Conservation (phyloP, 257 asterid species). For the Asclepias syriaca region DNA sequence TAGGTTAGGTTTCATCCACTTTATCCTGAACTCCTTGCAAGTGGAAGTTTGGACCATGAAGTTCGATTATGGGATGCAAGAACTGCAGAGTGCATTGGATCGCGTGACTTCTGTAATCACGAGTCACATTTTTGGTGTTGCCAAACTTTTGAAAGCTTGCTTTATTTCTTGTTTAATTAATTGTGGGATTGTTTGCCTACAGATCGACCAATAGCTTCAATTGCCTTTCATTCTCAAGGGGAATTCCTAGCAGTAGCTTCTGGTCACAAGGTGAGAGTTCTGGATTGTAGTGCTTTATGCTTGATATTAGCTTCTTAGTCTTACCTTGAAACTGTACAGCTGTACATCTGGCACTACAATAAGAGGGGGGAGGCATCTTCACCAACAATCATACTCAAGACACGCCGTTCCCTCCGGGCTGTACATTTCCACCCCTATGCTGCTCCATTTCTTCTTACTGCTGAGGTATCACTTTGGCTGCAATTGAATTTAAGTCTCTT, state of each 20-base stretch:
- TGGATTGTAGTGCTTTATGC: constrained; percentile 15
- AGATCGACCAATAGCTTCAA: constrained; percentile 97
- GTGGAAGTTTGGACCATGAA: constrained; percentile 98
- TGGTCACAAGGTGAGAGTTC: constrained; percentile 84
- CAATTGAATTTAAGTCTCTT: constrained; percentile 6
- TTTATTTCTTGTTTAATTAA: constrained; percentile 9
- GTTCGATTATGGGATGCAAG: constrained; percentile 93
- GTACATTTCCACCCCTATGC: constrained; percentile 97
- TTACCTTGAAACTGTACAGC: constrained; percentile 48
- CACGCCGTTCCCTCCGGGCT: constrained; percentile 97
- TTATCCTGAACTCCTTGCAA: constrained; percentile 75
- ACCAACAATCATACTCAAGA: constrained; percentile 74
- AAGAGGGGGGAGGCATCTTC: constrained; percentile 74
- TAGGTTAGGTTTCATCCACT: constrained; percentile 98
- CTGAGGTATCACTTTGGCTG: constrained; percentile 65
- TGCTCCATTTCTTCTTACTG: constrained; percentile 95
- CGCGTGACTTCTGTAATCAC: constrained; percentile 86
- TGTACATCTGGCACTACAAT: constrained; percentile 88
- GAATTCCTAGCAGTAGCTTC: constrained; percentile 96
- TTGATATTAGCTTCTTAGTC: constrained; percentile 19
- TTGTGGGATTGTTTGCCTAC: constrained; percentile 26
- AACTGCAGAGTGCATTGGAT: constrained; percentile 83
- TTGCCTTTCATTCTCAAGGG: constrained; percentile 97
- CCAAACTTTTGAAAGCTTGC: neutral
- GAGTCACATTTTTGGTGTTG: constrained; percentile 17